Evolutionary conservation across 148 eudicot species (phyloP).

Genomic region (Fagopyrum homotropicum): DNA sequence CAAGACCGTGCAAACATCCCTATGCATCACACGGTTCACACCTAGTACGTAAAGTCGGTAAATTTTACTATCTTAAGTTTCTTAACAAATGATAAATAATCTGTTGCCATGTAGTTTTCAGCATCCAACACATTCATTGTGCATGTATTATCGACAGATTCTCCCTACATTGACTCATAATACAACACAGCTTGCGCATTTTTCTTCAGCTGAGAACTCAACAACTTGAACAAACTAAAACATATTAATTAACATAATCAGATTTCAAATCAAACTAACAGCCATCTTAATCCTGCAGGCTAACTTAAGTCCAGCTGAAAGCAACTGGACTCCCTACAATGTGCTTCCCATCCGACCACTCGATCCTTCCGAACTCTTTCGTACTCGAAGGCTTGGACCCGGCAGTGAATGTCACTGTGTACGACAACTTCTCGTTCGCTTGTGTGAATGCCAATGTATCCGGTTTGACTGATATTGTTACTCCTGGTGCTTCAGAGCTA

Average conservation of each 20-base stretch:
- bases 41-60: too few relatives aligned
- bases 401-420: slow-evolving; percentile 56
- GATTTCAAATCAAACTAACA: background rate
- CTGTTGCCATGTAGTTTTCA: background rate
- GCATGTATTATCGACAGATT: slow-evolving; percentile 5
- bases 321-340: slow-evolving; percentile 79
- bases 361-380: slow-evolving; percentile 51
- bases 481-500: slow-evolving; percentile 35
- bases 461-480: slow-evolving; percentile 61
- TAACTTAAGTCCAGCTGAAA: slow-evolving; percentile 47
- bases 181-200: background rate
- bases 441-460: slow-evolving; percentile 45
- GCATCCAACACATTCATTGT: slow-evolving; percentile 5
- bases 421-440: slow-evolving; percentile 60
- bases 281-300: background rate
- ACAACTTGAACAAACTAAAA: background rate
- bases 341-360: slow-evolving; percentile 87
- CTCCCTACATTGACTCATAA: background rate
- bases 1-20: too few relatives aligned
- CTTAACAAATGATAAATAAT: background rate
- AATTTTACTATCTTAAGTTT: too few relatives aligned
- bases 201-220: background rate
- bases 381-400: slow-evolving; percentile 41
- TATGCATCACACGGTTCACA: too few relatives aligned
- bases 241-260: slow-evolving; percentile 9